Conservation (phyloP, 2,329 filamentous ascomycete species). For the Cytospora paraplurivora region DNA sequence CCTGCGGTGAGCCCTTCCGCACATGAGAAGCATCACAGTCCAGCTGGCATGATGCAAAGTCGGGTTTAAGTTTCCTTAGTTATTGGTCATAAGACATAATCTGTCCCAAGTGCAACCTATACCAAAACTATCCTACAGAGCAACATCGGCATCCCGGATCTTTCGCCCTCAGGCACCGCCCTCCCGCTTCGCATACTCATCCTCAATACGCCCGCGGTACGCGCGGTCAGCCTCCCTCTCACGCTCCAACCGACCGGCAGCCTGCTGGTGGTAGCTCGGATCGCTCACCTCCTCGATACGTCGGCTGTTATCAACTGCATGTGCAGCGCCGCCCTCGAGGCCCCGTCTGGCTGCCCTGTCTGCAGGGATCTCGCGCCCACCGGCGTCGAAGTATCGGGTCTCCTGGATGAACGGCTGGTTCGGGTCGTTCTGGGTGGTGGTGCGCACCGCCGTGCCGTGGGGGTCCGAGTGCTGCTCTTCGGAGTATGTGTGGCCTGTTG, state of each 20-base stretch:
- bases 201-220: constrained; percentile 57
- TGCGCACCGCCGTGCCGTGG: constrained; percentile 13
- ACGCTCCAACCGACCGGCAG: constrained; percentile 2
- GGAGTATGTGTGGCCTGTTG: constrained; percentile 21
- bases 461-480: constrained; percentile 12
- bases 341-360: constrained; percentile 9
- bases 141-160: no score
- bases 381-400: constrained; percentile 16
- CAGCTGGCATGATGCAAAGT: no score
- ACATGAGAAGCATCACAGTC: no score
- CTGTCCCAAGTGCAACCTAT: background rate
- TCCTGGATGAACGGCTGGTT: constrained; percentile 4
- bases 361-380: constrained; percentile 13
- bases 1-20: no score
- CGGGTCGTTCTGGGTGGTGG: constrained; percentile 10
- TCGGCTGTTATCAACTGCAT: background rate
- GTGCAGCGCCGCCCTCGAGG: background rate
- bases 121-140: background rate
- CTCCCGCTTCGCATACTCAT: constrained; percentile 58
- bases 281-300: constrained; percentile 20
- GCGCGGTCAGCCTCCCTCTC: constrained; percentile 52
- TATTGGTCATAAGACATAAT: background rate
- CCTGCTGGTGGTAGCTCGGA: background rate
- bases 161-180: constrained; percentile 51
- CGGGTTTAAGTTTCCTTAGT: background rate